These are phyloP conservation scores for Metschnikowia chrysomelidarum DNA, from an alignment of 805 yeast genomes.

Conservation along the genomic window DNA sequence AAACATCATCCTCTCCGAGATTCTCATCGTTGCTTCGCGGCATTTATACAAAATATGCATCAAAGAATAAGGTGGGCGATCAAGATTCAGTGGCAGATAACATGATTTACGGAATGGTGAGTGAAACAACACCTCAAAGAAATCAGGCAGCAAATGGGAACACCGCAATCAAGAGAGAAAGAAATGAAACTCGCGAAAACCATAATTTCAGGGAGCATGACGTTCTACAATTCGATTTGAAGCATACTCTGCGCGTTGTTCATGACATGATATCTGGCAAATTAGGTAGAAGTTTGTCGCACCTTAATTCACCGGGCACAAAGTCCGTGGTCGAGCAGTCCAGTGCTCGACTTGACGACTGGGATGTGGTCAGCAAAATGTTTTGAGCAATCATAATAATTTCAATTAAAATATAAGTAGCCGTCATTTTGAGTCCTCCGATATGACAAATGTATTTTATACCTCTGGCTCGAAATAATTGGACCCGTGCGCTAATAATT, in stretches of 20 bases:
- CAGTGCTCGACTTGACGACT: slow-evolving; percentile 29
- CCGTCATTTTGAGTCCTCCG: no score
- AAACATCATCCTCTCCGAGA: no score
- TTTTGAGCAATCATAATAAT: no score
- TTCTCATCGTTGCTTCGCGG: no score
- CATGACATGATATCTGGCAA: slow-evolving; percentile 21
- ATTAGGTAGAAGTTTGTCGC: slow-evolving; percentile 3
- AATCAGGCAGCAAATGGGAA: background rate
- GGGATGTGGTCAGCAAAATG: slow-evolving; percentile 37
- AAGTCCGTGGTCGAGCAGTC: slow-evolving; percentile 23
- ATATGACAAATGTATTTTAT: no score
- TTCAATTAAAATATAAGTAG: no score
- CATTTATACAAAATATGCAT: slow-evolving; percentile 2
- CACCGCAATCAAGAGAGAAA: slow-evolving; percentile 11
- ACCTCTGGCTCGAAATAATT: no score
- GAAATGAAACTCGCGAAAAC: background rate
- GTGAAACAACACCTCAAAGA: slow-evolving; percentile 16
- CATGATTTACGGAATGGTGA: slow-evolving; percentile 25
- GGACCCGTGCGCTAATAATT: no score
- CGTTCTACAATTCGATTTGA: slow-evolving; percentile 15
- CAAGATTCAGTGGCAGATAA: slow-evolving; percentile 5
- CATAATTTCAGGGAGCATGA: slow-evolving; percentile 1
- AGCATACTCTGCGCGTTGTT: slow-evolving; percentile 31
- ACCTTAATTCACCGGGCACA: slow-evolving; percentile 2
- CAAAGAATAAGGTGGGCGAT: background rate